Conservation (phyloP, 2,329 filamentous ascomycete species). For the Paracorniculantispora psalliotae region DNA sequence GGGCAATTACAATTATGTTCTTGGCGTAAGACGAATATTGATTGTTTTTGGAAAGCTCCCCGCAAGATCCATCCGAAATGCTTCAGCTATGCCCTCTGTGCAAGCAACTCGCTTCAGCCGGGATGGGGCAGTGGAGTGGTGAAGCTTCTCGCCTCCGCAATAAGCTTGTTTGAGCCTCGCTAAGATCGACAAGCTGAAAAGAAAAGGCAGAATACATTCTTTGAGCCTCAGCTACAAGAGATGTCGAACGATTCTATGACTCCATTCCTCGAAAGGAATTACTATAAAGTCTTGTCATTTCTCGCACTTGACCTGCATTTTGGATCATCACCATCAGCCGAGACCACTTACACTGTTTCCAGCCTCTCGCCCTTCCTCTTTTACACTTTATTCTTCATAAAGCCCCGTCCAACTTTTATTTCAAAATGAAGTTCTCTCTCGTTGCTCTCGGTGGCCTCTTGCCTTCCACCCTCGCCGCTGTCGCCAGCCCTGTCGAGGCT, state of each 20-base stretch:
- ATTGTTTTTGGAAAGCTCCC: not conserved
- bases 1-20: not conserved
- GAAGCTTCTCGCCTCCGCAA: not conserved
- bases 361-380: not conserved
- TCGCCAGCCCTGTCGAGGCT: not conserved
- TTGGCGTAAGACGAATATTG: not conserved
- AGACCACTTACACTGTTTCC: not conserved
- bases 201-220: not conserved
- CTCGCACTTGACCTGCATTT: not conserved
- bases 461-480: conserved; percentile 13
- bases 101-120: not conserved
- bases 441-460: conserved; percentile 11
- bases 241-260: not conserved
- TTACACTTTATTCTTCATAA: not conserved
- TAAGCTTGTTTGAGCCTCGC: conserved; percentile 6
- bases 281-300: not conserved
- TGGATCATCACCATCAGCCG: not conserved
- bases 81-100: not conserved
- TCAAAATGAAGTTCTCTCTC: conserved; percentile 17
- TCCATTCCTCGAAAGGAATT: not conserved
- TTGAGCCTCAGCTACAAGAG: not conserved
- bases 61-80: not conserved
- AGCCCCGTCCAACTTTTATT: not conserved
- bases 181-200: conserved; percentile 4
- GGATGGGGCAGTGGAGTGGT: not conserved